These are phyloP conservation scores for Microbotryum silenes-acaulis DNA, from an alignment of 1,284 basidiomycete species.

Conservation along the genomic window DNA sequence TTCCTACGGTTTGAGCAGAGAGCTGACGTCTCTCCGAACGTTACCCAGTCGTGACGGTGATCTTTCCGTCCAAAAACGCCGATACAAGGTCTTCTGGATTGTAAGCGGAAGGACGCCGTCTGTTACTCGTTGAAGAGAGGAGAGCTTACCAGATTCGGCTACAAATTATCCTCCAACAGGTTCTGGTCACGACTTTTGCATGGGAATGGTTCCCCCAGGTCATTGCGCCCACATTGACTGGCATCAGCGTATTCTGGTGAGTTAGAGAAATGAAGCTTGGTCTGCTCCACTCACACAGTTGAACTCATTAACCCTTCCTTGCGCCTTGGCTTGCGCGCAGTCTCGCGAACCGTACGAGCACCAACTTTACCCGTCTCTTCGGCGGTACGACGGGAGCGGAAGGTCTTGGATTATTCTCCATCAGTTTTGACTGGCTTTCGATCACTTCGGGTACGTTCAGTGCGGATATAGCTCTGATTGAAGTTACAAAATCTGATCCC, in stretches of 20 bases:
- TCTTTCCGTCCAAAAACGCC: constrained; percentile 42
- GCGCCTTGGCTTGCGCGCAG: not conserved
- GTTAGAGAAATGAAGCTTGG: constrained; percentile 45
- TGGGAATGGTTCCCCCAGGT: constrained; percentile 41
- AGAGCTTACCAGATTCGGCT: too few relatives aligned
- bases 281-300: constrained; percentile 38
- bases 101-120: not conserved
- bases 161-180: too few relatives aligned
- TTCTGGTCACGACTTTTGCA: constrained; percentile 25
- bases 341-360: constrained; percentile 52
- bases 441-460: not conserved
- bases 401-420: constrained; percentile 51
- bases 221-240: constrained; percentile 34
- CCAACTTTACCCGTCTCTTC: constrained; percentile 54
- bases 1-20: constrained; percentile 46
- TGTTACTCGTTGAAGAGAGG: too few relatives aligned
- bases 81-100: constrained; percentile 11
- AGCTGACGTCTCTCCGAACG: constrained; percentile 51
- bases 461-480: not conserved
- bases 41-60: constrained; percentile 45
- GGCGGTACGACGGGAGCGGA: constrained; percentile 56
- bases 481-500: too few relatives aligned
- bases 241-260: constrained; percentile 51
- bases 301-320: too few relatives aligned
- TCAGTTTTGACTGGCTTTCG: constrained; percentile 45